Evolutionary conservation across 1,139 yeast genomes (phyloP), one percentile per base, ranked within the genome.

Genomic region (Pichia sp.): DNA sequence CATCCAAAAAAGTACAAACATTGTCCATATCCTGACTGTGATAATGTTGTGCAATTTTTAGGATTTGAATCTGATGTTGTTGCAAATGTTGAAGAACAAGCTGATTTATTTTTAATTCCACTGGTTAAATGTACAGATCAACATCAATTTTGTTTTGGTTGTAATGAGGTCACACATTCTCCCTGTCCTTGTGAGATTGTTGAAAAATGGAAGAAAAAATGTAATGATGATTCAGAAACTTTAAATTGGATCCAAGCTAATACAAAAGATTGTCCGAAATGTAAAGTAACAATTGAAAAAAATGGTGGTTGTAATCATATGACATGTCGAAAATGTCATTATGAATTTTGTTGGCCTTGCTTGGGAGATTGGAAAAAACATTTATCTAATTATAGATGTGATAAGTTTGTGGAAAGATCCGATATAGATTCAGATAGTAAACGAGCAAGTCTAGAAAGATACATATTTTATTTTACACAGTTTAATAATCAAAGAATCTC

Each of bases 291-390:
- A n/a, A 74, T 74, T 41, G 77, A 65, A 48, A 76, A 90, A 60
- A 84, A 83, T 60, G 97, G 97, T 29, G 97, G 97, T 0, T 92
- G 97, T 65, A 90, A 92, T 65, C 98, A 92, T 65, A 90, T 92
- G 96, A 75, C 80, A 0, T 92, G 99, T 62, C 70, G 76, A 6
- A 82, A 80, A 51, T 92, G 99, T 63, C 62, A 63, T 11, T 67
- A 78, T 60, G 87, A 90, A 58, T 92, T 89, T 61, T 92, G 99
- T 62, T 92, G 99, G 99, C 80, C 89, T 41, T 92, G 99, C 63
- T 63, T 78, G 55, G 82, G 82, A 6, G 73, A 70, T 30, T 94
- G 98, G 98, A 58, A 61, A 1, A 67, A 66, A n/a, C 98, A 92
- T 64, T 80, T 80, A 1, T 70, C 72, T 32, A 68, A 73, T 41